phyloP scores from a whole-genome alignment of 257 asterid genomes.

The Dorcoceras hygrometricum region DNA sequence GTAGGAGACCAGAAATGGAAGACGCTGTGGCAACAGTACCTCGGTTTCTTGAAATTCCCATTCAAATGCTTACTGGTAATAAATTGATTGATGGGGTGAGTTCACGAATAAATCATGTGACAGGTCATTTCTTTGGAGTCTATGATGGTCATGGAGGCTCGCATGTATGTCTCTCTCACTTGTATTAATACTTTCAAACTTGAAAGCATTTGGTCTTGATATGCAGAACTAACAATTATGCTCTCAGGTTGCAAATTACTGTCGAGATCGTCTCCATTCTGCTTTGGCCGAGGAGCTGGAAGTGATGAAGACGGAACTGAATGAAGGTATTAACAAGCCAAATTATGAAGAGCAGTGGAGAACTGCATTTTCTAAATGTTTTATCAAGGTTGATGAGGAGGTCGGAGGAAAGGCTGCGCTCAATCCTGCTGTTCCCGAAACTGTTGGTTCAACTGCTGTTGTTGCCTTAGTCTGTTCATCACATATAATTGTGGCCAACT shows the following conservation, averaged over 20 bases:
- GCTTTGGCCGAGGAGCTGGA: slow-evolving; percentile 72
- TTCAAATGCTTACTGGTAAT: slow-evolving; percentile 59
- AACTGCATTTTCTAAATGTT: slow-evolving; percentile 60
- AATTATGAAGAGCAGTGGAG: slow-evolving; percentile 67
- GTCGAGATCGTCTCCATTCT: slow-evolving; percentile 70
- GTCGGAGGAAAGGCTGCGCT: slow-evolving; percentile 47
- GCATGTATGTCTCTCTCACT: slow-evolving; percentile 49
- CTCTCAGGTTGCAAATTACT: slow-evolving; percentile 84
- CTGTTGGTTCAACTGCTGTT: slow-evolving; percentile 94
- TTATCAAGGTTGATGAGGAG: slow-evolving; percentile 83
- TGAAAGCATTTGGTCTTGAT: background rate
- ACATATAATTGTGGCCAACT: slow-evolving; percentile 85
- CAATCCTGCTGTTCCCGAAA: slow-evolving; percentile 80
- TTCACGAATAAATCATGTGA: slow-evolving; percentile 59
- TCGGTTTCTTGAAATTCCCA: slow-evolving; percentile 63
- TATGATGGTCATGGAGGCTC: slow-evolving; percentile 99
- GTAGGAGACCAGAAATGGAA: slow-evolving; percentile 97
- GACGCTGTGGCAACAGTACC: slow-evolving; percentile 71
- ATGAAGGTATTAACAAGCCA: slow-evolving; percentile 27
- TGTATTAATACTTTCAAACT: background rate
- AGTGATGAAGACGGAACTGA: slow-evolving; percentile 29
- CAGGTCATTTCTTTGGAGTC: slow-evolving; percentile 90
- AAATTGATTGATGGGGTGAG: slow-evolving; percentile 44
- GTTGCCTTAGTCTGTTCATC: slow-evolving; percentile 89
- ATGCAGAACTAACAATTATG: background rate